Evolutionary conservation across 1,139 yeast genomes (phyloP).

Genomic region (Sugiyamaella novakii): DNA sequence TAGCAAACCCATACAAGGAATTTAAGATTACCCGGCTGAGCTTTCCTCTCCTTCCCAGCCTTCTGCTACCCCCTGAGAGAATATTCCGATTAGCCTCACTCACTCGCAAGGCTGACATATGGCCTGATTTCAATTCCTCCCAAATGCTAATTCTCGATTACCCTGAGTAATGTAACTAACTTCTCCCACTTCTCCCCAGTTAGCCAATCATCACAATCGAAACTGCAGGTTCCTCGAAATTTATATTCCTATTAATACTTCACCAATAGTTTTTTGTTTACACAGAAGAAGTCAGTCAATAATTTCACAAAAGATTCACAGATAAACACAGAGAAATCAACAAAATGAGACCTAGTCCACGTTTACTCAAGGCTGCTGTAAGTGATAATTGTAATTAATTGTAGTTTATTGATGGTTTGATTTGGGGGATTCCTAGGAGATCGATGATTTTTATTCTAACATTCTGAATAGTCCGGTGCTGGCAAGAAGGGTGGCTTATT

Average conservation of each 20-base stretch:
- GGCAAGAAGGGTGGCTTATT: conserved; percentile 25
- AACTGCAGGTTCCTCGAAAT: conserved; percentile 15
- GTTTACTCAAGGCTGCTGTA: conserved; percentile 36
- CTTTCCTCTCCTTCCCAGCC: too few species aligned
- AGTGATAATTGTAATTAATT: conserved; percentile 19
- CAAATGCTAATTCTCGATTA: background rate
- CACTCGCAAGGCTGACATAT: too few species aligned
- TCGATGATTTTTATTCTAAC: conserved; percentile 1
- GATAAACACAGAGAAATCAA: too few species aligned
- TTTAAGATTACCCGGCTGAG: too few species aligned
- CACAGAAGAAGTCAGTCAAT: too few species aligned
- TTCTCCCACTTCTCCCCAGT: too few species aligned
- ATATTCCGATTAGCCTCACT: too few species aligned
- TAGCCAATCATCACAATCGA: conserved; percentile 10
- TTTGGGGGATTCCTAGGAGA: background rate
- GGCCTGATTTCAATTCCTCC: conserved; percentile 11
- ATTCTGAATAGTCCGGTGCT: conserved; percentile 17
- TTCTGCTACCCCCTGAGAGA: too few species aligned
- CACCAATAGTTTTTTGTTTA: background rate
- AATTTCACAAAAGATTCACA: too few species aligned
- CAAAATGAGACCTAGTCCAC: conserved; percentile 35
- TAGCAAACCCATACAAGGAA: too few species aligned
- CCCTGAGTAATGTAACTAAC: too few species aligned
- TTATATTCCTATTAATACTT: background rate
- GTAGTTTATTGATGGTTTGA: background rate